These are phyloP conservation scores for Vickermania spadyakhi DNA, from an alignment of 208 protist species.

Conservation along the genomic window DNA sequence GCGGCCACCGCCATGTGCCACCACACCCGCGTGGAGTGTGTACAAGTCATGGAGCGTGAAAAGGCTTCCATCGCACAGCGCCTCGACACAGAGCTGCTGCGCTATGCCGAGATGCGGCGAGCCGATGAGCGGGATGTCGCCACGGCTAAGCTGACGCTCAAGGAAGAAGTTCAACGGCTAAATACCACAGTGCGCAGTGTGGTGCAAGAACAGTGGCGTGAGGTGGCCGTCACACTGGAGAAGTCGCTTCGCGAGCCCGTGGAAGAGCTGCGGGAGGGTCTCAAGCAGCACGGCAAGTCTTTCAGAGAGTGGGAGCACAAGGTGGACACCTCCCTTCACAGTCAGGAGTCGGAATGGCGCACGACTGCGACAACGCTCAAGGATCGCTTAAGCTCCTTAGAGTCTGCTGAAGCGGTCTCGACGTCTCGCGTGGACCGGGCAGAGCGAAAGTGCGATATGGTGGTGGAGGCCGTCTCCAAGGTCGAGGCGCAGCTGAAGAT, in stretches of 20 bases:
- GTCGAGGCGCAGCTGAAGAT: constrained; percentile 24
- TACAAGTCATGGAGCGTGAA: constrained; percentile 53
- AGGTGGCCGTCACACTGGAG: constrained; percentile 26
- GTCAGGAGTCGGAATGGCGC: constrained; percentile 40
- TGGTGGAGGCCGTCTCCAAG: constrained; percentile 26
- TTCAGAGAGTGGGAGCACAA: constrained; percentile 33
- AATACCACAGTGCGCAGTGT: constrained; percentile 19
- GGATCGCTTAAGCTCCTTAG: constrained; percentile 61
- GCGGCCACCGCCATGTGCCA: constrained; percentile 31
- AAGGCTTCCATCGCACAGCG: constrained; percentile 33
- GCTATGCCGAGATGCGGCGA: constrained; percentile 52
- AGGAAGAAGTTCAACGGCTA: constrained; percentile 21
- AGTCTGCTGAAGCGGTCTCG: constrained; percentile 38
- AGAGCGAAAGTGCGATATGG: constrained; percentile 57
- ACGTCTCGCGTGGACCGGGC: constrained; percentile 46
- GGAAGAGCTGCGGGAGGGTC: constrained; percentile 22
- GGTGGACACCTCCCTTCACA: constrained; percentile 35
- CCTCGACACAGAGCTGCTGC: constrained; percentile 60
- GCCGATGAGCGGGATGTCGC: constrained; percentile 50
- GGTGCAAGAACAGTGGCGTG: constrained; percentile 46
- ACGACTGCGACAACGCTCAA: constrained; percentile 25
- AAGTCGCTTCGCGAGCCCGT: constrained; percentile 30
- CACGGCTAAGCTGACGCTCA: constrained; percentile 13
- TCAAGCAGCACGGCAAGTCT: constrained; percentile 17
- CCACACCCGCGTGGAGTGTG: constrained; percentile 36